These are phyloP conservation scores for Mesembryanthemum crystallinum DNA, from an alignment of 148 eudicot species.

Conservation along the genomic window DNA sequence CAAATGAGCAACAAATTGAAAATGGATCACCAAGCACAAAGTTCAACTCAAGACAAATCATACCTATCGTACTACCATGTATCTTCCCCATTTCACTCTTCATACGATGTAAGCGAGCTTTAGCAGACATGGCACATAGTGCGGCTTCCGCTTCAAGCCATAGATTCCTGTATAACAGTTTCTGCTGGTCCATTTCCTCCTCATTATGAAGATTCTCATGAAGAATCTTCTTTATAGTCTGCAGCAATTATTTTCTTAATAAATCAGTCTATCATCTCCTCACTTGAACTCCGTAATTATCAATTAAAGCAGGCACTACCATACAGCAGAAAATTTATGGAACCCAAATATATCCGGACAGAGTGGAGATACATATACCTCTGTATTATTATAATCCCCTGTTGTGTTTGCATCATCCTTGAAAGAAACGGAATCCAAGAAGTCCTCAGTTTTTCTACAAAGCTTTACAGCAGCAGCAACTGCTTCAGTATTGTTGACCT, in stretches of 20 bases:
- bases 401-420: slow-evolving; percentile 30
- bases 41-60: slow-evolving; percentile 5
- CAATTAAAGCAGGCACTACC: too few species aligned
- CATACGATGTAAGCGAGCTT: slow-evolving; percentile 71
- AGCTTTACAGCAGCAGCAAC: slow-evolving; percentile 21
- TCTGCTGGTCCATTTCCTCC: slow-evolving; percentile 49
- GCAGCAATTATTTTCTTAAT: slow-evolving; percentile 22
- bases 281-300: background rate
- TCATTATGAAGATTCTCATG: slow-evolving; percentile 45
- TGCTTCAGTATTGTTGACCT: slow-evolving; percentile 30
- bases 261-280: background rate
- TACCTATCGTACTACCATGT: slow-evolving; percentile 40
- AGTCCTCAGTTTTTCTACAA: slow-evolving; percentile 12
- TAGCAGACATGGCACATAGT: slow-evolving; percentile 60
- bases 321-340: background rate
- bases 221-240: slow-evolving; percentile 71
- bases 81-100: slow-evolving; percentile 57
- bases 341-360: background rate
- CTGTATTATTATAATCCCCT: slow-evolving; percentile 36
- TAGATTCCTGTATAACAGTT: slow-evolving; percentile 58
- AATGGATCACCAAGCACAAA: background rate
- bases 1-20: slow-evolving; percentile 12
- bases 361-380: slow-evolving; percentile 35
- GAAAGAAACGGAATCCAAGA: slow-evolving; percentile 21
- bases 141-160: slow-evolving; percentile 99